These are phyloP conservation scores for Helianthus tuberosus DNA, from an alignment of 129 eudicot species.

Conservation along the genomic window DNA sequence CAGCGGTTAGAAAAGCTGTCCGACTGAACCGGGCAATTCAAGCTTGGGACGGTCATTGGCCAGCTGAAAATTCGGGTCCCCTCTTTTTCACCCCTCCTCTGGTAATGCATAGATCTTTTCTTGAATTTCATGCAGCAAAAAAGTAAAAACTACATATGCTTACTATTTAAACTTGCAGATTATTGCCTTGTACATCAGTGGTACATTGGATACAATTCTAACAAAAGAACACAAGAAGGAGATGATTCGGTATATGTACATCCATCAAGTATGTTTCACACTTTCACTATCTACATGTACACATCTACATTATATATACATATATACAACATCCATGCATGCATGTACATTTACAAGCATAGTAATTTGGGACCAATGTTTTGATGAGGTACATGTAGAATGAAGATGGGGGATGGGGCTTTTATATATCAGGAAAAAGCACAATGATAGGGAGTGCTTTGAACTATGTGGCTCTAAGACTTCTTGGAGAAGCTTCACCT, in stretches of 20 bases:
- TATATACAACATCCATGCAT: neutral
- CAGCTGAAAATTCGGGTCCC: slow-evolving; percentile 46
- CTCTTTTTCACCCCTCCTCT: slow-evolving; percentile 45
- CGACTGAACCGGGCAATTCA: slow-evolving; percentile 37
- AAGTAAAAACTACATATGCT: neutral
- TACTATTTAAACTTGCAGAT: slow-evolving; percentile 21
- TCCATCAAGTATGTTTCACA: slow-evolving; percentile 36
- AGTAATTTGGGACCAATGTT: neutral
- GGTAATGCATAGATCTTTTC: slow-evolving; percentile 7
- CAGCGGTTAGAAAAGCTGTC: slow-evolving; percentile 25
- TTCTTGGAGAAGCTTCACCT: slow-evolving; percentile 31
- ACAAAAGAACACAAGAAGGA: slow-evolving; percentile 39
- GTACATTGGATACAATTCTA: slow-evolving; percentile 25
- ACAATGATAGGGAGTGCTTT: slow-evolving; percentile 36
- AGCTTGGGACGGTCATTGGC: slow-evolving; percentile 49
- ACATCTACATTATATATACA: neutral
- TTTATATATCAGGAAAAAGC: slow-evolving; percentile 28
- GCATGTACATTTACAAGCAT: neutral
- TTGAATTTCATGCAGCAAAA: neutral
- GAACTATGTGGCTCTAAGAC: slow-evolving; percentile 33
- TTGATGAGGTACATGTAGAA: slow-evolving; percentile 14
- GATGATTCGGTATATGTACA: slow-evolving; percentile 39
- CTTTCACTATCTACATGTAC: neutral
- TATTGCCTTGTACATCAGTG: slow-evolving; percentile 40
- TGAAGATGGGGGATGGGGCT: slow-evolving; percentile 47